Evolutionary conservation across 306 rosid genomes (phyloP).

Genomic region (Glycine soja): DNA sequence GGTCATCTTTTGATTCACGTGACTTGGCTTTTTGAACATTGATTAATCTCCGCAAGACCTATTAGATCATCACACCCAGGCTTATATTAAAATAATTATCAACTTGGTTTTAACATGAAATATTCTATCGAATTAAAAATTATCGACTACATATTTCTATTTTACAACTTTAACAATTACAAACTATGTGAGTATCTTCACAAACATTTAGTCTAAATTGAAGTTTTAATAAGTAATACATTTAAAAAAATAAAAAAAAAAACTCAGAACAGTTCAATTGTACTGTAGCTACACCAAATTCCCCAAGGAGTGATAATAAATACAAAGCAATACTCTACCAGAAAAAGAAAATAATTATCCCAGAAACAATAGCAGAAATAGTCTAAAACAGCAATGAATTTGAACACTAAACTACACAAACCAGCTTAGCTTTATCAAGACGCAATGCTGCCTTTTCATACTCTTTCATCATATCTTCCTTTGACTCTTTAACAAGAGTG

Average conservation of each 20-base stretch:
- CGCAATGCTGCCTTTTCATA: conserved; percentile 77
- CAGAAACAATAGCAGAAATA: conserved; percentile 1
- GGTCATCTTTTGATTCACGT: conserved; percentile 76
- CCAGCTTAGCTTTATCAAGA: conserved; percentile 79
- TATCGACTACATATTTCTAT: conserved; percentile 26
- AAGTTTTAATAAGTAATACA: not conserved
- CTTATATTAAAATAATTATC: conserved; percentile 11
- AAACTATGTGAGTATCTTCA: conserved; percentile 21
- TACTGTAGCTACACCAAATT: conserved; percentile 12
- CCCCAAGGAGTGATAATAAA: conserved; percentile 4
- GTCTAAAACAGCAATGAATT: conserved; percentile 27
- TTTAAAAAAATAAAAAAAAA: not conserved
- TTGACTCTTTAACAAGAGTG: conserved; percentile 61
- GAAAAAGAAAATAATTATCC: conserved; percentile 18
- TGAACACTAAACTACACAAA: conserved; percentile 58
- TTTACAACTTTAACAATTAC: not conserved
- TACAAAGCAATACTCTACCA: conserved; percentile 8
- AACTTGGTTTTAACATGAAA: conserved; percentile 32
- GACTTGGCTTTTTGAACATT: conserved; percentile 55
- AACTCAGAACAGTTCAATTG: not conserved
- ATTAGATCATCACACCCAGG: conserved; percentile 40
- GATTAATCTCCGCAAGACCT: conserved; percentile 82
- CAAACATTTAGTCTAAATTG: not conserved
- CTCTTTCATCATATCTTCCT: conserved; percentile 75
- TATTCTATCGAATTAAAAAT: conserved; percentile 34